phyloP scores from a whole-genome alignment of 441 rosid genomes.

The Mallotus japonicus region DNA sequence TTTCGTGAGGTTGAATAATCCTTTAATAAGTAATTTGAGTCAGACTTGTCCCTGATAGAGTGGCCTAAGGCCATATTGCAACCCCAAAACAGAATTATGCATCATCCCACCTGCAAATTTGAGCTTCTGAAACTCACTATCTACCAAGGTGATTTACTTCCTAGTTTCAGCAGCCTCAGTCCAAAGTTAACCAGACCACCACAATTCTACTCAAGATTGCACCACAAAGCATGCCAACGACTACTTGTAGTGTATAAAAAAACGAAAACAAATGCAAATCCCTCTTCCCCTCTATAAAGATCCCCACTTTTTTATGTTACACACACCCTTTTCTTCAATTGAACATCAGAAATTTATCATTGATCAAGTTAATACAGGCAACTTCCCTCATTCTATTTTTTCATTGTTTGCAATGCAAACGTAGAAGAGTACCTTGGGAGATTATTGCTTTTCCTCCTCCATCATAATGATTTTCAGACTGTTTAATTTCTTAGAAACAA shows the following conservation, averaged over 20 bases:
- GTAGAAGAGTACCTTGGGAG: not conserved
- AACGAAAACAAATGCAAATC: not conserved
- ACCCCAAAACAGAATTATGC: not conserved
- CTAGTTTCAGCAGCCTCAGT: not conserved
- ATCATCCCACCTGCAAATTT: not conserved
- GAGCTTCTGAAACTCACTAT: not conserved
- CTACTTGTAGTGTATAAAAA: not conserved
- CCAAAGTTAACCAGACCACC: not conserved
- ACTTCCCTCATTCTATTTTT: no score
- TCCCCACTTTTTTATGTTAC: not conserved
- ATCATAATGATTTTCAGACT: no score
- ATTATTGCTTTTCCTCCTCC: not conserved
- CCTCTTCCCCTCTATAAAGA: not conserved
- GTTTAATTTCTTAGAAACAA: no score
- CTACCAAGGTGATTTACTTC: not conserved
- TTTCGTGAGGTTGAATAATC: not conserved
- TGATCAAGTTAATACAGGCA: not conserved
- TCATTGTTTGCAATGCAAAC: not conserved
- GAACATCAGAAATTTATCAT: not conserved
- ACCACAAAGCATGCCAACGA: no score
- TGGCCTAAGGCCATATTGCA: not conserved
- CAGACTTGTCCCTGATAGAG: not conserved
- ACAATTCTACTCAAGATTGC: no score
- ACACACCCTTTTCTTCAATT: not conserved
- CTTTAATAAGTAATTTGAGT: not conserved